phyloP scores from a whole-genome alignment of 768 basidiomycete genomes.

The Grammothele lineata region DNA sequence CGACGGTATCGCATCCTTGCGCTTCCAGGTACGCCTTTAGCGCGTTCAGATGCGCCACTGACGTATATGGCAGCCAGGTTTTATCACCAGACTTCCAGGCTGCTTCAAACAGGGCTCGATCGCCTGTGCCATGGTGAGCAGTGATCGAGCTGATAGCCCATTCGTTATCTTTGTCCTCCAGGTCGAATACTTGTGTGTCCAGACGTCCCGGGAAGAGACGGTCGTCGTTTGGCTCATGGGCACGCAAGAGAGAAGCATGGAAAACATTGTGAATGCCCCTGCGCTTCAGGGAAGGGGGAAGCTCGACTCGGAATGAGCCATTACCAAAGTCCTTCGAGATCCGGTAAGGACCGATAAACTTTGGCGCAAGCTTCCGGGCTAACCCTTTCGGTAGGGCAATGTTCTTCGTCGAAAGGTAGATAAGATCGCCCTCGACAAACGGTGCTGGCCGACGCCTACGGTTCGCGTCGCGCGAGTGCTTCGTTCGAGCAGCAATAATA shows the following conservation, averaged over 20 bases:
- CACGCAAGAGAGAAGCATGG: conserved; percentile 29
- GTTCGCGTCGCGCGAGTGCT: conserved; percentile 30
- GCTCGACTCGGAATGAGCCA: conserved; percentile 25
- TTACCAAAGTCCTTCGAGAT: conserved; percentile 18
- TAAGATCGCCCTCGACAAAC: conserved; percentile 21
- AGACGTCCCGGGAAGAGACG: conserved; percentile 32
- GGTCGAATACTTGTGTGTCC: conserved; percentile 17
- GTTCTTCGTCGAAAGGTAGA: too few relatives aligned
- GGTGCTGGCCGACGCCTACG: conserved; percentile 8
- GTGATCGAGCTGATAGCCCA: conserved; percentile 26
- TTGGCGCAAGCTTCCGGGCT: conserved; percentile 32
- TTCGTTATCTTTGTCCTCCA: conserved; percentile 17
- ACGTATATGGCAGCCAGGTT: conserved; percentile 10
- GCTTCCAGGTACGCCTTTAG: conserved; percentile 22
- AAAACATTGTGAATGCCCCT: conserved; percentile 31
- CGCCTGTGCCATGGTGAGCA: conserved; percentile 23
- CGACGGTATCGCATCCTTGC: too few relatives aligned
- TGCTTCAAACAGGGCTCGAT: conserved; percentile 27
- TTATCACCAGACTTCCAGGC: conserved; percentile 28
- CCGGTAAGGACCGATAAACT: conserved; percentile 35
- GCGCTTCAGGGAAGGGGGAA: conserved; percentile 24
- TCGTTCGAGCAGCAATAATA: conserved; percentile 20
- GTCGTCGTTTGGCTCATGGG: conserved; percentile 28
- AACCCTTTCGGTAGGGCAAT: conserved; percentile 20
- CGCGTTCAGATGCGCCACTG: conserved; percentile 17